Conservation (phyloP, 78 protist genomes). For the Capsaspora owczarzaki region DNA sequence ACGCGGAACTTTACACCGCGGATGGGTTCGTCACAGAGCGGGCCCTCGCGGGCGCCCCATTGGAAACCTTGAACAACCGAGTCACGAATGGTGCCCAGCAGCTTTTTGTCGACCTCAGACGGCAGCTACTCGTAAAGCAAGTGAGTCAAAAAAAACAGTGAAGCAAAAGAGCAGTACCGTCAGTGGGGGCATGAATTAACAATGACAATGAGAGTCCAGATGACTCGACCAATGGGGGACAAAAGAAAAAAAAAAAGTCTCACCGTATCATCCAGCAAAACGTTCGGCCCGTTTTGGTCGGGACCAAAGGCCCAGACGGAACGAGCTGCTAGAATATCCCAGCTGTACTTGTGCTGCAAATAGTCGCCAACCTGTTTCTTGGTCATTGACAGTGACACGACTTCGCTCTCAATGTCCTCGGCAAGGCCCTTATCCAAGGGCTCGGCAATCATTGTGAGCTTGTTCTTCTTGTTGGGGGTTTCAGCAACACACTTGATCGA, state of each 20-base stretch:
- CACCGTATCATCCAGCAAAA: neutral
- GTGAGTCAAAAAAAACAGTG: too few species aligned
- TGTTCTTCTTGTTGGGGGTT: constrained; percentile 63
- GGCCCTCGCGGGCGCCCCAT: constrained; percentile 95
- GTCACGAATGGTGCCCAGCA: constrained; percentile 43
- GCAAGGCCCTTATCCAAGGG: constrained; percentile 89
- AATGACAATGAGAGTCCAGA: too few species aligned
- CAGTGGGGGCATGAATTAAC: too few species aligned
- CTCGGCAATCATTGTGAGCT: constrained; percentile 90
- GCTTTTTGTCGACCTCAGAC: constrained; percentile 65
- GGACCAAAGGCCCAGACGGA: constrained; percentile 96
- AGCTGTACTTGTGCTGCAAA: constrained; percentile 74
- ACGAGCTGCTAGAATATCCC: constrained; percentile 93
- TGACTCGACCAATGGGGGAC: too few species aligned
- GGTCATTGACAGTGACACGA: constrained; percentile 38
- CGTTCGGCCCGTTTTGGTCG: constrained; percentile 21
- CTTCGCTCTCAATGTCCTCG: constrained; percentile 73
- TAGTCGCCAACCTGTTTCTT: constrained; percentile 49
- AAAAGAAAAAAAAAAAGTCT: too few species aligned
- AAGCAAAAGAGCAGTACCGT: too few species aligned
- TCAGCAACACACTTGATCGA: constrained; percentile 85
- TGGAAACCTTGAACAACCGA: constrained; percentile 87
- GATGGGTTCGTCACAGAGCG: constrained; percentile 87
- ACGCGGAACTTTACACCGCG: constrained; percentile 73
- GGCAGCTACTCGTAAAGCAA: too few species aligned